These are phyloP conservation scores for Phytophthora melonis DNA, from an alignment of 352 stramenopile genomes.

Conservation along the genomic window DNA sequence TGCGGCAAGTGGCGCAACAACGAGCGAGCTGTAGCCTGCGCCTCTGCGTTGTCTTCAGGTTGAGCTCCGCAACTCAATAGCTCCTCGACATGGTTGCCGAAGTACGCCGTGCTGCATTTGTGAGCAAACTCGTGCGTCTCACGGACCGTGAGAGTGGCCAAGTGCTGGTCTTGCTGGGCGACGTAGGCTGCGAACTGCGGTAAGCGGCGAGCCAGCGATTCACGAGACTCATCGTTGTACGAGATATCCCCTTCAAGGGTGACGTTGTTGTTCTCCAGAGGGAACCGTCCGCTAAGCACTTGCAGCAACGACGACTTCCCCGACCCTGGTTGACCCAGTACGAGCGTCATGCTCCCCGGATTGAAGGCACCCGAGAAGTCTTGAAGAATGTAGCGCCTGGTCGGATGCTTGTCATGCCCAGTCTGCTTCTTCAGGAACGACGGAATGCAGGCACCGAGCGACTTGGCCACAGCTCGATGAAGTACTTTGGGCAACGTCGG, in stretches of 20 bases:
- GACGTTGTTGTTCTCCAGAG: constrained; percentile 29
- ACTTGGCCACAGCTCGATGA: constrained; percentile 20
- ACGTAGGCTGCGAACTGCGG: constrained; percentile 56
- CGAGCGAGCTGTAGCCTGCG: constrained; percentile 33
- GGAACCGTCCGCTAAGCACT: constrained; percentile 50
- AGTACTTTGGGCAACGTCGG: constrained; percentile 46
- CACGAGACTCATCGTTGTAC: constrained; percentile 45
- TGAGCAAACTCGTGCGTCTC: constrained; percentile 94
- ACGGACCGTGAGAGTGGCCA: constrained; percentile 53
- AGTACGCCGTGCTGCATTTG: constrained; percentile 67
- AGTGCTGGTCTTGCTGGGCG: constrained; percentile 67
- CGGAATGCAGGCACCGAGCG: constrained; percentile 1
- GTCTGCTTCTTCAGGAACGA: constrained; percentile 14
- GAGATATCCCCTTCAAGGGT: constrained; percentile 39
- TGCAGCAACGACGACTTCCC: constrained; percentile 61
- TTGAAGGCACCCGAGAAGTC: constrained; percentile 54
- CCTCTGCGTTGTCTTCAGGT: constrained; percentile 33
- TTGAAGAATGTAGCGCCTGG: constrained; percentile 46
- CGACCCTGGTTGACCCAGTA: constrained; percentile 56
- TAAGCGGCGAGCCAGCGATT: constrained; percentile 32
- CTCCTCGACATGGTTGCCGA: constrained; percentile 47
- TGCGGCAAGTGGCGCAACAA: constrained; percentile 41
- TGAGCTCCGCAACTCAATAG: constrained; percentile 37
- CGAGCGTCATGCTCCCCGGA: constrained; percentile 51
- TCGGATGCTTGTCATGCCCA: neutral